Base-by-base conservation (phyloP, 768 basidiomycete species). In the Xerocomellus intermedius region DNA sequence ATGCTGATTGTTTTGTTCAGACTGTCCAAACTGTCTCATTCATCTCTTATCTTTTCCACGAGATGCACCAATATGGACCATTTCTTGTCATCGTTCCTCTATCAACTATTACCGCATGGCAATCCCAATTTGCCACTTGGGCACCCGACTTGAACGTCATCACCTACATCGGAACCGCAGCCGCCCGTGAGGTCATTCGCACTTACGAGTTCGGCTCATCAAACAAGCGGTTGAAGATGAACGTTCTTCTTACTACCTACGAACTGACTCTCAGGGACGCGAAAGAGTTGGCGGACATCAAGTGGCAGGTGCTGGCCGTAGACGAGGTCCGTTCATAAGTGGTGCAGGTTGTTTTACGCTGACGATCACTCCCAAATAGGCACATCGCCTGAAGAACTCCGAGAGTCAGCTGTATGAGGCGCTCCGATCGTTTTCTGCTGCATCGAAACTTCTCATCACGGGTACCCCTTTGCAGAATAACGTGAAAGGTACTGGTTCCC, bases 381-480 rank as follows among this genome's bases (percentile, higher is more conserved):
- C 97, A 3, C 97, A 99, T 75, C 91, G 97, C 16, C 73, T 99
- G 62, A 99, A 99, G 79, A 98, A 99, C 73, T 92, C 91, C 52
- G 97, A 98, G 72, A 93, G 91, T 63, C 95, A 98, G 75, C 72
- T 99, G 50, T 98, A 98, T 72, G 94, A 98, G 69, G 95, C 95
- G 5, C 78, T 99, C 51, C 80, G 84, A 65, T 83, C 90, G 58
- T 99, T 98, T 77, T 82, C 85, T 44, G 88, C 94, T 42, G 88
- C 89, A 5, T 94, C 91, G 36, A 94, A 96, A 74, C 81, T 99
- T 52, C 84, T 99, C 63, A 98, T 99, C 69, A 99, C 97, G 1
- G 97, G 97, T 16, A 99, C 97, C 2, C 97, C 97, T 24, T 77
- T 99, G 51, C 97, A 99, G 72, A 99, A 99, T 76, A 99, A 97